A percentile compares a stretch with the other conserved stretches of the same genome.
These are phyloP conservation scores for Asterella californica DNA, from an alignment of 225 moss, liverwort and hornwort species.

Conservation along the genomic window DNA sequence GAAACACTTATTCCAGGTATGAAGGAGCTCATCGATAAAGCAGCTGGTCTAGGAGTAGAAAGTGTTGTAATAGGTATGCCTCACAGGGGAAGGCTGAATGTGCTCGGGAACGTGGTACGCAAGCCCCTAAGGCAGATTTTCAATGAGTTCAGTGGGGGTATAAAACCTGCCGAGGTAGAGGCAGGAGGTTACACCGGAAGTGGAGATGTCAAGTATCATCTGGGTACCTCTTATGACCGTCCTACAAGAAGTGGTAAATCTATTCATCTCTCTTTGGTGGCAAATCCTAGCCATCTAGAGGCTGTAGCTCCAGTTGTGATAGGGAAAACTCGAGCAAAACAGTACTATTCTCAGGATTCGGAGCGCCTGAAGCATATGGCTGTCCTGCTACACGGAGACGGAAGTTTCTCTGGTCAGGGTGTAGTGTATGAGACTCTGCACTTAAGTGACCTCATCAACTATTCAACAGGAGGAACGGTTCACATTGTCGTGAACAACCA, in stretches of 20 bases:
- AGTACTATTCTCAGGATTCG: conserved; percentile 74
- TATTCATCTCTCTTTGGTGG: conserved; percentile 91
- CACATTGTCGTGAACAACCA: conserved; percentile 99
- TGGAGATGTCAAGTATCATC: conserved; percentile 98
- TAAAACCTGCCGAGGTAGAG: conserved; percentile 82
- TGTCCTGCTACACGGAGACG: conserved; percentile 86
- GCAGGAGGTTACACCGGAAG: conserved; percentile 95
- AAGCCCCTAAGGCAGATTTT: conserved; percentile 94
- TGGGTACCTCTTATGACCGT: conserved; percentile 95
- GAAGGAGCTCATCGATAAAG: conserved; percentile 97
- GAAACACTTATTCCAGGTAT: conserved; percentile 98
- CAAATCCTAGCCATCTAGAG: conserved; percentile 97
- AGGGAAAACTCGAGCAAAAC: conserved; percentile 95
- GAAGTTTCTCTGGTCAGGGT: conserved; percentile 95
- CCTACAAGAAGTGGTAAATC: conserved; percentile 77
- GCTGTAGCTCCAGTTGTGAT: conserved; percentile 93
- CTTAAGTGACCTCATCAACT: conserved; percentile 86
- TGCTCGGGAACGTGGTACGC: conserved; percentile 92
- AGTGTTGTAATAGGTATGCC: conserved; percentile 97
- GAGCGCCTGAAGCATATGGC: conserved; percentile 85
- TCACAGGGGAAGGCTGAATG: conserved; percentile 90
- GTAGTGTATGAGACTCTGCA: conserved; percentile 96
- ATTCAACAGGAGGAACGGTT: conserved; percentile 88
- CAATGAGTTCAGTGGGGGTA: conserved; percentile 96
- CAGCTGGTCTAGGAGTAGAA: conserved; percentile 80